Evolutionary conservation across 352 stramenopile species (phyloP), one percentile per base, ranked within the genome.

Genomic region (Phytophthora crassamura): DNA sequence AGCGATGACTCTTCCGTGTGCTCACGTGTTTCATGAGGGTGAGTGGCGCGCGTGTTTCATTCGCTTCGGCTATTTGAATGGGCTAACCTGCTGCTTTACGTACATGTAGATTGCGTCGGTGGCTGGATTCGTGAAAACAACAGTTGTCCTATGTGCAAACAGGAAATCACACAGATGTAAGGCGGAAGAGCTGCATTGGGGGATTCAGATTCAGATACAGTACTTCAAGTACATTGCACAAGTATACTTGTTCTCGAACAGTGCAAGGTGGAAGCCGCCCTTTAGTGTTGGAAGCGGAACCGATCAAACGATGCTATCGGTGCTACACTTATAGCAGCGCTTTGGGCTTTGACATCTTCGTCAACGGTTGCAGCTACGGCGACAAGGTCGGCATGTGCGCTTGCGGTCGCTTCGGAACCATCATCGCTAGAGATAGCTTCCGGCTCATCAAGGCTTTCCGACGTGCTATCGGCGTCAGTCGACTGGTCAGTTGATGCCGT

Each of bases 21-120:
- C 84, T 18, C 84, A 93, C 46, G 72, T 93, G 16, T 93, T 93
- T 60, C 84, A 93, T 58, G 82, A 89, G 74, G 80, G 82, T 90
- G 62, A 43, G 42, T 22, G 0, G 16, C 22, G 22, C 22, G 22
- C 4, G 22, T 2, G 22, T 28, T 28, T 28, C 22, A 9, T 18
- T 11, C 2, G 38, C 39, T 18, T 15, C 49, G 22, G 9, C 18
- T 38, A 33, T 30, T 7, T 59, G 14, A 53, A 32, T 22, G 30
- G 15, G 36, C 32, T 67, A 18, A 61, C 36, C 30, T 7, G 25
- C 40, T 55, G 16, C 18, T 12, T n/a, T 41, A 45, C 20, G 1
- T 62, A 16, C 12, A 3, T 43, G 52, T 50, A 90, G 84, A 87
- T 59, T 93, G 84, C 64, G 84, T 90, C 33, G 64, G 61, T 45